These are phyloP conservation scores for Aurantiochytrium sp. DNA, from an alignment of 108 stramenopile species.

Conservation along the genomic window DNA sequence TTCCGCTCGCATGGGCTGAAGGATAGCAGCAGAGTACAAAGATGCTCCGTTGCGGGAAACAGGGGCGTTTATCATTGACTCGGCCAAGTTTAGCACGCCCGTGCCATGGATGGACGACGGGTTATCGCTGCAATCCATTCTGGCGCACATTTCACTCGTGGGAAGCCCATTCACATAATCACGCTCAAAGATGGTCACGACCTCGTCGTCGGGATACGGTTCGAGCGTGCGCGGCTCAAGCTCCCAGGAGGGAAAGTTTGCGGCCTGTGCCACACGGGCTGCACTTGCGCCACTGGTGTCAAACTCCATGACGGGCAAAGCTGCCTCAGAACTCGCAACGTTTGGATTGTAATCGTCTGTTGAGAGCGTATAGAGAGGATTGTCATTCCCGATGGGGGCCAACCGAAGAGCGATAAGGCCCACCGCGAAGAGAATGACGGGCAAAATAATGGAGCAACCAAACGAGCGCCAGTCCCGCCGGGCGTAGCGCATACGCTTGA, in stretches of 20 bases:
- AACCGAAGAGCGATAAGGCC: conserved; percentile 19
- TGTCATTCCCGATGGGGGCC: background rate
- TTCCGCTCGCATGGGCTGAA: background rate
- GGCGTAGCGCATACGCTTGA: conserved; percentile 20
- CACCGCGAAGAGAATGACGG: conserved; percentile 3
- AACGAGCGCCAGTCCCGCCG: conserved; percentile 13
- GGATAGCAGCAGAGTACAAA: background rate
- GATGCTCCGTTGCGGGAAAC: background rate
- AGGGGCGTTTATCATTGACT: background rate
- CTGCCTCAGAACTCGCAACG: background rate
- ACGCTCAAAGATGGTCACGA: background rate
- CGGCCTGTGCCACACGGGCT: background rate
- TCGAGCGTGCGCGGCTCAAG: background rate
- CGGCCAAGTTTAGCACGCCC: background rate
- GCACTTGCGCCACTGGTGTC: background rate
- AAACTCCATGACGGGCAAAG: background rate
- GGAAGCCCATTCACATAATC: background rate
- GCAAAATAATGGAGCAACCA: conserved; percentile 19
- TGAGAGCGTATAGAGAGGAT: background rate
- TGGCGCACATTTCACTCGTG: background rate
- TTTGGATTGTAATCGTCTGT: conserved; percentile 15
- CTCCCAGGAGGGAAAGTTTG: background rate
- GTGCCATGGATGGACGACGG: background rate
- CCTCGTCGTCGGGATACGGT: background rate
- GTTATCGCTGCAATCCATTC: background rate